Evolutionary conservation across 2,329 filamentous ascomycete genomes (phyloP).

Genomic region (Colletotrichum limetticola): DNA sequence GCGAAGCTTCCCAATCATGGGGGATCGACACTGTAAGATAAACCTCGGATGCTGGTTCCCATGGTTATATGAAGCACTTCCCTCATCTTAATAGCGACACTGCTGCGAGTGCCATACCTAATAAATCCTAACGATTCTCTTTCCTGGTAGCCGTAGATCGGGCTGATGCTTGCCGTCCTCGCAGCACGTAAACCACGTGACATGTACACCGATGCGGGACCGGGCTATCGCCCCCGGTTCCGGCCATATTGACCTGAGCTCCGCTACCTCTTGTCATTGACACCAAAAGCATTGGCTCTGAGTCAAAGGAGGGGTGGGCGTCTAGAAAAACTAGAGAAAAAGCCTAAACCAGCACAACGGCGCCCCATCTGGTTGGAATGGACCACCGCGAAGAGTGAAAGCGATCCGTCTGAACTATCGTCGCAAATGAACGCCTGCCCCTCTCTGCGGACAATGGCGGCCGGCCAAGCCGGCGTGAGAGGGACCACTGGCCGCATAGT

Average conservation of each 20-base stretch:
- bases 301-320: neutral
- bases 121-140: neutral
- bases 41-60: neutral
- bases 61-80: neutral
- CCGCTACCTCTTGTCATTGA: neutral
- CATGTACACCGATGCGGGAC: neutral
- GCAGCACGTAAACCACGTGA: constrained; percentile 6
- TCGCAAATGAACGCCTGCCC: constrained; percentile 6
- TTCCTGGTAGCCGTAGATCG: neutral
- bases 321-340: constrained; percentile 1
- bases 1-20: neutral
- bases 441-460: neutral
- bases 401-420: constrained; percentile 22
- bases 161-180: neutral
- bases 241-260: neutral
- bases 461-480: constrained; percentile 32
- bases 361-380: neutral
- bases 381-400: neutral
- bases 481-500: constrained; percentile 26
- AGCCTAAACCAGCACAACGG: constrained; percentile 1
- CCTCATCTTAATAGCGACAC: neutral
- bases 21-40: neutral
- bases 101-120: neutral
- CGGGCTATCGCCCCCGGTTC: constrained; percentile 4
- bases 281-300: neutral